These are phyloP conservation scores for Chlorella sp. DNA, from an alignment of 139 green algal species.

Conservation along the genomic window DNA sequence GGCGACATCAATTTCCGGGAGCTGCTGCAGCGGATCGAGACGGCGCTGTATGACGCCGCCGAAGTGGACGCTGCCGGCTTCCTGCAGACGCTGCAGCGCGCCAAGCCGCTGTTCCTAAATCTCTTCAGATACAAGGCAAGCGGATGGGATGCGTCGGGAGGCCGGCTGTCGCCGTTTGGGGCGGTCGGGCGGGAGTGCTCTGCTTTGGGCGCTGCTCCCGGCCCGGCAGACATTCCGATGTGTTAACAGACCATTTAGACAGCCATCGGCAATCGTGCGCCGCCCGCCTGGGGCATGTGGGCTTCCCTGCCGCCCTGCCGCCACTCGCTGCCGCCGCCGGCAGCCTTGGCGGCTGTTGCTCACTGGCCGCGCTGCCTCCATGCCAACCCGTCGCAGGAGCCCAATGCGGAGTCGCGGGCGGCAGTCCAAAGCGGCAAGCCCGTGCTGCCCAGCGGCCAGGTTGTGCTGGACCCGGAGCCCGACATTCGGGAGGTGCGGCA, in stretches of 20 bases:
- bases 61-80: conserved; percentile 14
- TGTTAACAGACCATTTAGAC: neutral
- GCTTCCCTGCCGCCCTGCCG: neutral
- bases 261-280: neutral
- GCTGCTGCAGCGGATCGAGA: conserved; percentile 12
- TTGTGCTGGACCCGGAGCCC: conserved; percentile 69
- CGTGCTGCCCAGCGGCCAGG: conserved; percentile 50
- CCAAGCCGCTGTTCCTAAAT: conserved; percentile 57
- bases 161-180: neutral
- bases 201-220: neutral
- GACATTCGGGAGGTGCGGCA: conserved; percentile 58
- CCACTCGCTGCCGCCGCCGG: neutral
- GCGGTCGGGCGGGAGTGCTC: too few relatives aligned
- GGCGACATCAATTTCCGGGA: conserved; percentile 6
- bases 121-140: conserved; percentile 66
- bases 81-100: conserved; percentile 42
- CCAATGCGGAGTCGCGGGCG: conserved; percentile 52
- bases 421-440: conserved; percentile 58
- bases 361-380: too few relatives aligned
- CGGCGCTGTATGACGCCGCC: conserved; percentile 1
- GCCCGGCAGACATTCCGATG: too few relatives aligned
- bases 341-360: neutral
- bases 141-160: neutral
- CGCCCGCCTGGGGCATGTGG: neutral
- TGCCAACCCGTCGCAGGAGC: conserved; percentile 50